Evolutionary conservation across 169 alveolate genomes (phyloP).

Genomic region (Plasmodium berghei): DNA sequence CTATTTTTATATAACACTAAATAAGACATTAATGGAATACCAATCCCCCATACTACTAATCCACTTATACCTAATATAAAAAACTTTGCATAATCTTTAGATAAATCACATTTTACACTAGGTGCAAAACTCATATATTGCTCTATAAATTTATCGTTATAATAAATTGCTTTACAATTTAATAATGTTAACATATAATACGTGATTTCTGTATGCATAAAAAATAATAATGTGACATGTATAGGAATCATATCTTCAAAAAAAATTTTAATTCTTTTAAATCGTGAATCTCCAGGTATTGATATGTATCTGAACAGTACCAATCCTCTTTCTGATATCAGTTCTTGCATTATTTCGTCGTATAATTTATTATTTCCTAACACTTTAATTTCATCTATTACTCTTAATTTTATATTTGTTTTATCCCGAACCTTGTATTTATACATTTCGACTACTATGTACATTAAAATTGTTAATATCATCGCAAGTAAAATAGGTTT

Average conservation of each 20-base stretch:
- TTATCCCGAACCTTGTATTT: conserved; percentile 61
- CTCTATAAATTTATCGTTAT: conserved; percentile 74
- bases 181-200: conserved; percentile 84
- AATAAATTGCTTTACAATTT: conserved; percentile 84
- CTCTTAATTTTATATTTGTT: conserved; percentile 76
- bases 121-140: conserved; percentile 76
- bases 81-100: conserved; percentile 80
- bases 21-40: conserved; percentile 87
- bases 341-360: conserved; percentile 79
- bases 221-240: conserved; percentile 89
- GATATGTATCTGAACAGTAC: conserved; percentile 87
- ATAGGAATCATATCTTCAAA: conserved; percentile 91
- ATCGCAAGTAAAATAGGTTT: conserved; percentile 83
- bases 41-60: conserved; percentile 88
- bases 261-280: conserved; percentile 81
- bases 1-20: conserved; percentile 84
- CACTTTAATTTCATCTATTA: conserved; percentile 77
- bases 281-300: conserved; percentile 86
- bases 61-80: conserved; percentile 85
- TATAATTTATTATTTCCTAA: conserved; percentile 73
- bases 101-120: conserved; percentile 83
- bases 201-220: conserved; percentile 86
- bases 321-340: conserved; percentile 84
- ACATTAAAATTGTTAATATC: conserved; percentile 83
- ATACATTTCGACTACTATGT: conserved; percentile 69